phyloP scores from a whole-genome alignment of 768 basidiomycete genomes.

The Lactarius tabidus region DNA sequence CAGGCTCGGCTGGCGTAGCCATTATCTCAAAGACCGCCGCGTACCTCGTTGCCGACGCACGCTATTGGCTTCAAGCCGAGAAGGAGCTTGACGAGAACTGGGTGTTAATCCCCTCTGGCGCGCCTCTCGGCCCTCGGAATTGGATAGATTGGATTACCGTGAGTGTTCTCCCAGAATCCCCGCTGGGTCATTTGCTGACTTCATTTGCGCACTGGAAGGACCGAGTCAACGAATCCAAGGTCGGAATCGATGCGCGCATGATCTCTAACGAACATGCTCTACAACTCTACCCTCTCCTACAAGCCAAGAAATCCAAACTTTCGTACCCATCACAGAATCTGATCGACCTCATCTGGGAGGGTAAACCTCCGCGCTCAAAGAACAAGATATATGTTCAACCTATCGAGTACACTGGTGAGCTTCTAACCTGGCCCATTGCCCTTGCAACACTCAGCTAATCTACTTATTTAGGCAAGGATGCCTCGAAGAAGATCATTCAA shows the following conservation, averaged over 20 bases:
- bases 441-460: not conserved
- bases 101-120: slow-evolving; percentile 59
- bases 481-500: slow-evolving; percentile 62
- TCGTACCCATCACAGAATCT: slow-evolving; percentile 81
- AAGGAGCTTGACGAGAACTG: slow-evolving; percentile 73
- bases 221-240: slow-evolving; percentile 42
- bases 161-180: not conserved
- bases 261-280: slow-evolving; percentile 69
- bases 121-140: slow-evolving; percentile 51
- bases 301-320: slow-evolving; percentile 55
- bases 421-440: slow-evolving; percentile 3
- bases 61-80: slow-evolving; percentile 79
- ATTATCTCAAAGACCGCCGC: slow-evolving; percentile 63
- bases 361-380: slow-evolving; percentile 65
- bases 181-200: slow-evolving; percentile 1
- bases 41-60: slow-evolving; percentile 74
- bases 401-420: slow-evolving; percentile 61
- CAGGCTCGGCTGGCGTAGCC: slow-evolving; percentile 66
- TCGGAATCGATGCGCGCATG: slow-evolving; percentile 86
- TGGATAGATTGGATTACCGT: slow-evolving; percentile 72
- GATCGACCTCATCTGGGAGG: slow-evolving; percentile 76
- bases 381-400: slow-evolving; percentile 64
- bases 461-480: slow-evolving; percentile 48
- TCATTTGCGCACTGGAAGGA: slow-evolving; percentile 32
- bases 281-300: slow-evolving; percentile 53